phyloP scores from a whole-genome alignment of 164 flowering plant genomes.

The Kingdonia uniflora region DNA sequence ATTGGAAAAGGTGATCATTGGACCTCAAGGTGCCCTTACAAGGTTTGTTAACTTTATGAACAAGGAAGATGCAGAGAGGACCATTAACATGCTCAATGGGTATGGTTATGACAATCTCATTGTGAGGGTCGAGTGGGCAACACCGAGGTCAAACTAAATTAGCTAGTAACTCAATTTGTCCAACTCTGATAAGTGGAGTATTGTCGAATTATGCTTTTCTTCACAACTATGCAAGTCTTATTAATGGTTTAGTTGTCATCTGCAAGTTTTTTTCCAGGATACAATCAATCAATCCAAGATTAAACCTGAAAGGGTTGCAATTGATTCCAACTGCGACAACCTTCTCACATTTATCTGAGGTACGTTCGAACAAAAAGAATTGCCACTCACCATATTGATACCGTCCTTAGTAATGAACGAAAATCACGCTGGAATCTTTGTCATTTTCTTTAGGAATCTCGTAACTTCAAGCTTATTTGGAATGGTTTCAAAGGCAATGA shows the following conservation, averaged over 20 bases:
- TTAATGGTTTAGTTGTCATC: constrained; percentile 79
- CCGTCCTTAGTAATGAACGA: constrained; percentile 78
- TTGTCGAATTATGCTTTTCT: no score
- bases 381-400: constrained; percentile 68
- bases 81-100: no score
- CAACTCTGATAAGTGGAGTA: no score
- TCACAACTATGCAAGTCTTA: no score
- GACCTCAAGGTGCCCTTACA: no score
- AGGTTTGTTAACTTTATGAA: no score
- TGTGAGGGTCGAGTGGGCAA: no score
- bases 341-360: constrained; percentile 46
- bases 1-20: no score
- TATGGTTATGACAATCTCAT: no score
- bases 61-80: no score
- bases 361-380: constrained; percentile 66
- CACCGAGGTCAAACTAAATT: no score
- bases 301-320: constrained; percentile 81
- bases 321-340: constrained; percentile 85
- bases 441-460: constrained; percentile 69
- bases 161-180: no score
- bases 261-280: constrained; percentile 52
- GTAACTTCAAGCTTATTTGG: constrained; percentile 90
- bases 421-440: constrained; percentile 77
- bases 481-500: constrained; percentile 87
- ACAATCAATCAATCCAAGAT: constrained; percentile 50